Conservation (phyloP, 1,284 basidiomycete genomes). For the Vanrija pseudolonga region DNA sequence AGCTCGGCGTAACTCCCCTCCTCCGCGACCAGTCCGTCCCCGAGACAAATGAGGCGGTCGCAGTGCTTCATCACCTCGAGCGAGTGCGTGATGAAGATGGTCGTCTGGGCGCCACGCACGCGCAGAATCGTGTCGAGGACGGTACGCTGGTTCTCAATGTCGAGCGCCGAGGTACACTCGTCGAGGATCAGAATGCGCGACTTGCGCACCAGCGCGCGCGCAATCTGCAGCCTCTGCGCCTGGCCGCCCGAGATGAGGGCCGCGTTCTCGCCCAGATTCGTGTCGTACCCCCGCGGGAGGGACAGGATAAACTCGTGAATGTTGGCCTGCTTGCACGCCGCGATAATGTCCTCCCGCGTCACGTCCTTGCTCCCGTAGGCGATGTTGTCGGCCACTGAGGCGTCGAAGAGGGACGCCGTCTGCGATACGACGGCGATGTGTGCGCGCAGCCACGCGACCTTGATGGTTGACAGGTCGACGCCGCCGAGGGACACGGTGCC, state of each 20-base stretch:
- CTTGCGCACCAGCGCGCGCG: conserved; percentile 73
- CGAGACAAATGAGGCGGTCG: conserved; percentile 79
- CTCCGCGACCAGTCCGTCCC: conserved; percentile 72
- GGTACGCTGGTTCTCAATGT: conserved; percentile 71
- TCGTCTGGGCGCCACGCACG: conserved; percentile 68
- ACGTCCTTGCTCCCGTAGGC: conserved; percentile 65
- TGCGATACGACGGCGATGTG: conserved; percentile 84
- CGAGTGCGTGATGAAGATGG: conserved; percentile 91
- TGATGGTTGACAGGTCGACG: conserved; percentile 57
- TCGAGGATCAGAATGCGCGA: conserved; percentile 81
- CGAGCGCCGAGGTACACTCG: conserved; percentile 89
- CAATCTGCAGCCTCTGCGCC: conserved; percentile 87
- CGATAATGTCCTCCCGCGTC: conserved; percentile 58
- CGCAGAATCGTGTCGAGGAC: conserved; percentile 71
- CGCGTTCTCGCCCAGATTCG: conserved; percentile 82
- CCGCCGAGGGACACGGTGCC: conserved; percentile 59
- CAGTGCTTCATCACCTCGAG: conserved; percentile 85
- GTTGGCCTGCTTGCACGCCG: conserved; percentile 70
- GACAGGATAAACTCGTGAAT: conserved; percentile 81
- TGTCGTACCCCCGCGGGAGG: conserved; percentile 80
- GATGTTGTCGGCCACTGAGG: conserved; percentile 79
- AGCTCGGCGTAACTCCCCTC: conserved; percentile 72
- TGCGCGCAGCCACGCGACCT: conserved; percentile 70
- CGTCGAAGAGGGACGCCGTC: conserved; percentile 79
- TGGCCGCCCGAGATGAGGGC: conserved; percentile 88